Evolutionary conservation across 2,329 filamentous ascomycete species (phyloP).

Genomic region (Hypocrella siamensis): DNA sequence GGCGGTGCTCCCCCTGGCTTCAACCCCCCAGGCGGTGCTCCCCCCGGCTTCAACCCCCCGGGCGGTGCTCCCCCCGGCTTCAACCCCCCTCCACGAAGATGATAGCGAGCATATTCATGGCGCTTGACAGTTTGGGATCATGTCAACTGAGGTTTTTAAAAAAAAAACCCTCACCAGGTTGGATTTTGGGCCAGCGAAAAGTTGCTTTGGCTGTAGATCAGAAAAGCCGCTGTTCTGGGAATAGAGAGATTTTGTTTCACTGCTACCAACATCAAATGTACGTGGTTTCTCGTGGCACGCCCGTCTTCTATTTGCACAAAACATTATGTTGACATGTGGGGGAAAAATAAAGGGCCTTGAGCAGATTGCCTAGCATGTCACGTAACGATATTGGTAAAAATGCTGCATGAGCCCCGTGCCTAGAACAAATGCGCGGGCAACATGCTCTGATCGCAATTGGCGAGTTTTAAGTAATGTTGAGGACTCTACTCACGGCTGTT

Average conservation of each 20-base stretch:
- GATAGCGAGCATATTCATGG: conserved; percentile 14
- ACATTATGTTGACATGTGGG: conserved; percentile 4
- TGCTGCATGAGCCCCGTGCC: too few species aligned
- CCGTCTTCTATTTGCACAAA: too few species aligned
- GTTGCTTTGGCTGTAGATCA: background rate
- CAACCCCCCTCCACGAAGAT: conserved; percentile 54
- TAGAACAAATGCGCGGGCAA: too few species aligned
- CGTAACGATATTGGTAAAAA: too few species aligned
- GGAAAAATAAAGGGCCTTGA: conserved; percentile 1
- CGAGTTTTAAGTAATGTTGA: too few species aligned
- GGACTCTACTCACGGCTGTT: too few species aligned
- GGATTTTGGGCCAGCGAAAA: too few species aligned
- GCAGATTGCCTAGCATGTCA: too few species aligned
- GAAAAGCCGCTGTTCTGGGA: background rate
- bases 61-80: conserved; percentile 42
- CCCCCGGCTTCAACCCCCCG: conserved; percentile 17
- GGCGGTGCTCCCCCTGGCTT: conserved; percentile 42
- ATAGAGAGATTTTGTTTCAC: background rate
- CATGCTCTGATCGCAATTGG: too few species aligned
- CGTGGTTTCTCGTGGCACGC: conserved; percentile 3
- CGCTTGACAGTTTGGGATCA: conserved; percentile 10
- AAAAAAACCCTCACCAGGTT: conserved; percentile 10
- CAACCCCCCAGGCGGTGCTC: too few species aligned
- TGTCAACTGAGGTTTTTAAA: conserved; percentile 6
- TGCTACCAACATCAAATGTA: conserved; percentile 1